Evolutionary conservation across 345 rosid genomes (phyloP).

Genomic region (Hirschfeldia incana): DNA sequence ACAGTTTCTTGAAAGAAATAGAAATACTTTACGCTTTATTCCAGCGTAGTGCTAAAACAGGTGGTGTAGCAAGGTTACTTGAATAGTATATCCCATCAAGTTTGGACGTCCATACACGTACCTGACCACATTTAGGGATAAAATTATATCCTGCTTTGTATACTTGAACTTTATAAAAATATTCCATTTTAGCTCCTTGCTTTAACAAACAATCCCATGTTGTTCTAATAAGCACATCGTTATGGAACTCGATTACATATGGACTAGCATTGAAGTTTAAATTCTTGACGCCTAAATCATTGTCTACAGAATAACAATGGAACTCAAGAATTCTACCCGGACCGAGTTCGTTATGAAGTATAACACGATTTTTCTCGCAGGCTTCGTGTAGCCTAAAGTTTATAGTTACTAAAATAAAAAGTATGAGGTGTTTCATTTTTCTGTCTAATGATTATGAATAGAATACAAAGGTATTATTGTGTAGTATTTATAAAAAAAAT

Average conservation of each 20-base stretch:
- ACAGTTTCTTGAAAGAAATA: neutral
- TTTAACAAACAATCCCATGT: neutral
- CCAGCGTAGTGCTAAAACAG: neutral
- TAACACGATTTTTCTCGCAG: neutral
- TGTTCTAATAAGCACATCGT: neutral
- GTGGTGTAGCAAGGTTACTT: neutral
- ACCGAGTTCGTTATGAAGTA: neutral
- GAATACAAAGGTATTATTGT: neutral
- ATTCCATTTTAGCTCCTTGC: neutral
- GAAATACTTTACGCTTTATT: neutral
- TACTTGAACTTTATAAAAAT: neutral
- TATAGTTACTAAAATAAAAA: neutral
- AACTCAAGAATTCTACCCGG: neutral
- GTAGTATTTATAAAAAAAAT: neutral
- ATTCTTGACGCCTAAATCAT: neutral
- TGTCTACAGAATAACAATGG: neutral
- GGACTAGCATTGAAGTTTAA: neutral
- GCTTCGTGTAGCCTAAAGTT: neutral
- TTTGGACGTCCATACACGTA: neutral
- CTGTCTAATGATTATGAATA: neutral
- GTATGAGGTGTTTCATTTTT: neutral
- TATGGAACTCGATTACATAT: neutral
- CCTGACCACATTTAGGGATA: neutral
- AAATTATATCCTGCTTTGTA: neutral
- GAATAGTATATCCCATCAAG: neutral